A percentile compares a stretch with the other conserved stretches of the same genome.
Conservation (phyloP, 1,284 basidiomycete genomes). For the Cutaneotrichosporon sp. region DNA sequence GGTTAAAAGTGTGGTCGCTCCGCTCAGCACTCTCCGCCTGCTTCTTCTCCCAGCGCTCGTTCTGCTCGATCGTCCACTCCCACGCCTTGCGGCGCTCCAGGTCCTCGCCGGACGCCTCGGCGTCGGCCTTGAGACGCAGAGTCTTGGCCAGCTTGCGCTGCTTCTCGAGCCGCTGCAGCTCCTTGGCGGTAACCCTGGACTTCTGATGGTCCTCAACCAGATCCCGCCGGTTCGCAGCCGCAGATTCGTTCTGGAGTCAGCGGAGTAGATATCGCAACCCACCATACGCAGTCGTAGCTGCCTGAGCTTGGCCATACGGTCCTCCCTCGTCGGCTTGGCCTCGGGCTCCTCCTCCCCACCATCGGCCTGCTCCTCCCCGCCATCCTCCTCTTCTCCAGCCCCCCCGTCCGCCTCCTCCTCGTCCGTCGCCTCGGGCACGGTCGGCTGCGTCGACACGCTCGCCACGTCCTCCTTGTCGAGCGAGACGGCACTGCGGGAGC, state of each 20-base stretch:
- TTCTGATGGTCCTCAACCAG: constrained; percentile 75
- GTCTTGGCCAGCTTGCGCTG: constrained; percentile 83
- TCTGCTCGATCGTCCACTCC: constrained; percentile 92
- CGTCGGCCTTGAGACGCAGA: constrained; percentile 79
- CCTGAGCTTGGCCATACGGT: constrained; percentile 69
- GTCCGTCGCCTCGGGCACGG: constrained; percentile 2
- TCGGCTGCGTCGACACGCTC: constrained; percentile 7
- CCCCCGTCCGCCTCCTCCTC: too few relatives aligned
- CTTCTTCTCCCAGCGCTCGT: constrained; percentile 90
- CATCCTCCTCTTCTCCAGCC: too few relatives aligned
- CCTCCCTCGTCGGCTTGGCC: constrained; percentile 54
- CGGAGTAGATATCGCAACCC: constrained; percentile 42
- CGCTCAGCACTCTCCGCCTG: constrained; percentile 56
- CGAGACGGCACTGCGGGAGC: background rate
- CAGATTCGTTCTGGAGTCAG: constrained; percentile 60
- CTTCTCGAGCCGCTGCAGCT: constrained; percentile 72
- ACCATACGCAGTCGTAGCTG: constrained; percentile 73
- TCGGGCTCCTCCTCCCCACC: constrained; percentile 7
- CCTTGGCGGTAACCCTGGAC: constrained; percentile 66
- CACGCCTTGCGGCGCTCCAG: constrained; percentile 74
- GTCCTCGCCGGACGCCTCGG: constrained; percentile 74
- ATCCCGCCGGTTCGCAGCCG: constrained; percentile 73
- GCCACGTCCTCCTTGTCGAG: background rate
- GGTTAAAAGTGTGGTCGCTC: constrained; percentile 54
- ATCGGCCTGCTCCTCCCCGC: constrained; percentile 4